phyloP scores from a whole-genome alignment of 148 eudicot species.

The Chenopodium suecicum region DNA sequence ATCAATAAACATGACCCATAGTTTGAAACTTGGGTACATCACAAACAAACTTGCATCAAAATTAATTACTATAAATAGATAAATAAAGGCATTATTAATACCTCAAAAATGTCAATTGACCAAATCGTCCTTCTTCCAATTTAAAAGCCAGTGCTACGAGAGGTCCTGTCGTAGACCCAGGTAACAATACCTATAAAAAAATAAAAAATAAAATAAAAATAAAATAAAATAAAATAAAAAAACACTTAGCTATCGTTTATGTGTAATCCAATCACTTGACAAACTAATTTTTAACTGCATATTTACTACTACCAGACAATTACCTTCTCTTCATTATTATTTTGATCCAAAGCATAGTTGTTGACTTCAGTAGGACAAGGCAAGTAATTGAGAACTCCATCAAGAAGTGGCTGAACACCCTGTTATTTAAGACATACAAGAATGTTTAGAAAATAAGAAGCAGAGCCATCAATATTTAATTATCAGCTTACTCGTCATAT shows the following conservation, averaged over 20 bases:
- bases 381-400: conserved; percentile 81
- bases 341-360: conserved; percentile 88
- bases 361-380: conserved; percentile 91
- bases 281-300: neutral
- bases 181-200: conserved; percentile 45
- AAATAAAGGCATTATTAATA: conserved; percentile 18
- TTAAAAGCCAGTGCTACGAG: conserved; percentile 96
- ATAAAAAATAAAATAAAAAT: no score
- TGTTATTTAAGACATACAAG: conserved; percentile 30
- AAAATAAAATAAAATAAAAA: no score
- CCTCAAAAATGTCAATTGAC: conserved; percentile 93
- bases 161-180: conserved; percentile 79
- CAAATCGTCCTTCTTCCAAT: conserved; percentile 93
- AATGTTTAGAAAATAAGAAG: neutral
- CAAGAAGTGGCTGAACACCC: conserved; percentile 98
- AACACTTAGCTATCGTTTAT: neutral
- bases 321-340: conserved; percentile 91
- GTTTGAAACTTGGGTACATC: neutral
- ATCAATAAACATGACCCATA: neutral
- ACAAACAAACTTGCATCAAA: conserved; percentile 7
- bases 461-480: neutral
- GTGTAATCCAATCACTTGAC: neutral
- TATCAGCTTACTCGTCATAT: neutral
- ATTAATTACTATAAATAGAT: neutral
- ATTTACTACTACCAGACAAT: neutral